phyloP scores from a whole-genome alignment of 164 flowering plant genomes.

The Sedum album region DNA sequence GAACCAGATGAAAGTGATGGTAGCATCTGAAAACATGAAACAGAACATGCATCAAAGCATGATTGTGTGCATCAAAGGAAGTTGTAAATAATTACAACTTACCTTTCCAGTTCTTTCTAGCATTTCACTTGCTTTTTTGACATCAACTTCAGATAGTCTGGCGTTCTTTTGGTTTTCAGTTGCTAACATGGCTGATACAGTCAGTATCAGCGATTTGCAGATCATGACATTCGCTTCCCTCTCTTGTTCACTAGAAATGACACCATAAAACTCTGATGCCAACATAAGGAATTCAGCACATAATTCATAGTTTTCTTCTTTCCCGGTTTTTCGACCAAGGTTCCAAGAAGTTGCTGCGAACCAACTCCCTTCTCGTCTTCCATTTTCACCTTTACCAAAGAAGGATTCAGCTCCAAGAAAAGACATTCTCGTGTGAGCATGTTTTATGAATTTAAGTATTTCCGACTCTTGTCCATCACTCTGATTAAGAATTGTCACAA shows the following conservation, averaged over 20 bases:
- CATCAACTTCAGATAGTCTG: constrained; percentile 40
- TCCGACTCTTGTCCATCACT: constrained; percentile 42
- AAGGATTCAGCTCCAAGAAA: constrained; percentile 58
- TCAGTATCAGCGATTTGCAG: constrained; percentile 56
- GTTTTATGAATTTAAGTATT: constrained; percentile 43
- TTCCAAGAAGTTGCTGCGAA: constrained; percentile 81
- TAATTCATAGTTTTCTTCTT: constrained; percentile 39
- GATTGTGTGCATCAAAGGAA: background rate
- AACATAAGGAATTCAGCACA: constrained; percentile 58
- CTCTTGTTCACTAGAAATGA: constrained; percentile 24
- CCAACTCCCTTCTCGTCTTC: constrained; percentile 77
- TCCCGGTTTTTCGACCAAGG: constrained; percentile 55
- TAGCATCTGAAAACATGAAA: constrained; percentile 36
- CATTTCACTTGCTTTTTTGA: constrained; percentile 51
- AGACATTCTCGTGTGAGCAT: constrained; percentile 34
- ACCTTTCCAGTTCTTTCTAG: constrained; percentile 83
- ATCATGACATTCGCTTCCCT: constrained; percentile 42
- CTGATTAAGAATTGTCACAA: constrained; percentile 49
- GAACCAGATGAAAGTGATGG: constrained; percentile 22
- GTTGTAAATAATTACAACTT: constrained; percentile 5
- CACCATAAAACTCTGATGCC: constrained; percentile 64
- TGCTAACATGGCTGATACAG: constrained; percentile 61
- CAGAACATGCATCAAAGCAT: background rate
- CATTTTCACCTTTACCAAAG: constrained; percentile 75
- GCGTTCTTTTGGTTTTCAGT: constrained; percentile 42